phyloP scores from a whole-genome alignment of 2,329 filamentous ascomycete genomes.

The Fusarium nisikadoi region DNA sequence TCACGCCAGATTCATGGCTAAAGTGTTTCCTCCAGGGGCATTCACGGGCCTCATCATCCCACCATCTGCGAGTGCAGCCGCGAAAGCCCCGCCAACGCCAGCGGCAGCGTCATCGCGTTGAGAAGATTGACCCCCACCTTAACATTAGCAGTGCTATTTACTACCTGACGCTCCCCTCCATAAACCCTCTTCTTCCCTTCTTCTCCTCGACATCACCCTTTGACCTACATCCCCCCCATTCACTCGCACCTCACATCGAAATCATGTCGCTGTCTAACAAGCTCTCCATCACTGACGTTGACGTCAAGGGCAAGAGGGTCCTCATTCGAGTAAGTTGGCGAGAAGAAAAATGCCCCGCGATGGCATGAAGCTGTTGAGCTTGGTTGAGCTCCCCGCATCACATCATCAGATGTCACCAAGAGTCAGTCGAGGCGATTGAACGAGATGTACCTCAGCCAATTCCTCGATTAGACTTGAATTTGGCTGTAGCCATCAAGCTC shows the following conservation, averaged over 20 bases:
- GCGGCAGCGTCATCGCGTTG: slow-evolving; percentile 30
- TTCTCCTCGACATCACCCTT: slow-evolving; percentile 21
- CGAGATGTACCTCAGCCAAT: not conserved
- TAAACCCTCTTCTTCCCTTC: slow-evolving; percentile 38
- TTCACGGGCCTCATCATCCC: slow-evolving; percentile 31
- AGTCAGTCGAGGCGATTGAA: not conserved
- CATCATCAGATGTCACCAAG: slow-evolving; percentile 11
- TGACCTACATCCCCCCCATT: slow-evolving; percentile 11
- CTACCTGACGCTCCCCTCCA: slow-evolving; percentile 24
- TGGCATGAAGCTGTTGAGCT: slow-evolving; percentile 24
- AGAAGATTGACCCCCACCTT: slow-evolving; percentile 35
- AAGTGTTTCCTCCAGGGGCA: slow-evolving; percentile 21
- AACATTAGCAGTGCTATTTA: slow-evolving; percentile 24
- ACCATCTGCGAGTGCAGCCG: slow-evolving; percentile 32
- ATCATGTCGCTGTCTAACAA: slow-evolving; percentile 98
- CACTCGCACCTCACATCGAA: slow-evolving; percentile 24
- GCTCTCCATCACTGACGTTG: slow-evolving; percentile 94
- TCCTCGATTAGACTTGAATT: too few relatives aligned
- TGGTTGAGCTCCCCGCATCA: slow-evolving; percentile 20
- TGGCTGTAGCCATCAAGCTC: not conserved
- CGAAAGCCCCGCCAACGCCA: slow-evolving; percentile 33
- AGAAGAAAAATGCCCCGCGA: slow-evolving; percentile 45
- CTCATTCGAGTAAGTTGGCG: slow-evolving; percentile 84
- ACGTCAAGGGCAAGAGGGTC: slow-evolving; percentile 98
- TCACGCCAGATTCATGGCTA: slow-evolving; percentile 29